A percentile compares a stretch with the other conserved stretches of the same genome.
Conservation (phyloP, 2,329 filamentous ascomycete genomes). For the Teratosphaeria destructans region DNA sequence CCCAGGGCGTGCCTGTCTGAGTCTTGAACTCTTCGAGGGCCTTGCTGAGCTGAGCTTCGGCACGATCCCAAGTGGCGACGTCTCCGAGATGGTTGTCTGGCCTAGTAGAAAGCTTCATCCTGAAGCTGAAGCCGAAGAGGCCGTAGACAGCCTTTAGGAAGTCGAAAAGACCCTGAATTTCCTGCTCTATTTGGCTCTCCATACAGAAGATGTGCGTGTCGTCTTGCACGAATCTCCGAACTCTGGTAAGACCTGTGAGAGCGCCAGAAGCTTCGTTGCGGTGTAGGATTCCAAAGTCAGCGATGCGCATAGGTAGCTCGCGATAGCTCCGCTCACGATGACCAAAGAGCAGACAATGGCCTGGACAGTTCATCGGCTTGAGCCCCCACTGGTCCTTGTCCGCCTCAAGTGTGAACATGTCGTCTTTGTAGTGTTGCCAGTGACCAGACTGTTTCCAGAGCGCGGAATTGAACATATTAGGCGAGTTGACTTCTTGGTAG, state of each 20-base stretch:
- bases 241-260: conserved; percentile 78
- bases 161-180: conserved; percentile 77
- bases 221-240: conserved; percentile 90
- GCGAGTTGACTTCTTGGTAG: conserved; percentile 90
- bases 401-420: conserved; percentile 80
- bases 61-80: conserved; percentile 76
- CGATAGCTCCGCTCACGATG: conserved; percentile 77
- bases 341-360: conserved; percentile 80
- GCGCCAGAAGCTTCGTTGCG: conserved; percentile 92
- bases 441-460: conserved; percentile 94
- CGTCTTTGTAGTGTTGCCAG: conserved; percentile 87
- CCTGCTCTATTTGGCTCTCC: conserved; percentile 62
- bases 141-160: conserved; percentile 74
- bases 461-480: conserved; percentile 90
- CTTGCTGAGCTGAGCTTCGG: conserved; percentile 68
- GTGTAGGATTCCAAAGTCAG: conserved; percentile 92
- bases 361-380: conserved; percentile 98
- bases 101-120: conserved; percentile 85
- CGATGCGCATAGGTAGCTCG: conserved; percentile 82
- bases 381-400: conserved; percentile 80
- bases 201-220: conserved; percentile 95
- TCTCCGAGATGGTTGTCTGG: conserved; percentile 83
- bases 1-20: conserved; percentile 60
- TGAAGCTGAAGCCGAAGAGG: conserved; percentile 80
- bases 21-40: conserved; percentile 68